phyloP scores from a whole-genome alignment of 2,329 filamentous ascomycete genomes.

The Pseudocercospora cruenta region DNA sequence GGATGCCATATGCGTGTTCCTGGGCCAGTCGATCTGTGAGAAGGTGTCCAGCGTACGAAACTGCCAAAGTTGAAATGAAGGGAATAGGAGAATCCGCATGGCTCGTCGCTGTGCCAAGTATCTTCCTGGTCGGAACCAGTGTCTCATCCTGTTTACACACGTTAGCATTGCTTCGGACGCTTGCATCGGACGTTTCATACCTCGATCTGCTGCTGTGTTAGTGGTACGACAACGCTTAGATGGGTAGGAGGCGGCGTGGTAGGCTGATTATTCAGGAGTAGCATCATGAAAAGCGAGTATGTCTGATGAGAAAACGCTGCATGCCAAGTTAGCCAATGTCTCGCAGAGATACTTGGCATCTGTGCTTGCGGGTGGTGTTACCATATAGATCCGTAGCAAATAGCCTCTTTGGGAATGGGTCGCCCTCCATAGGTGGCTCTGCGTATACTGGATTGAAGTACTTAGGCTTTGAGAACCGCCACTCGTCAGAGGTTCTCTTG shows the following conservation, averaged over 20 bases:
- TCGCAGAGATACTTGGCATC: not conserved
- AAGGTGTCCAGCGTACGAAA: constrained; percentile 14
- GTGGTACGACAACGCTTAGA: constrained; percentile 5
- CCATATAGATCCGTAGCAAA: constrained; percentile 17
- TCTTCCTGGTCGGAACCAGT: constrained; percentile 1
- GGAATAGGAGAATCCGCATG: constrained; percentile 1
- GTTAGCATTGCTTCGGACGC: not conserved
- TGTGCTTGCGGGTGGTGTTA: constrained; percentile 3
- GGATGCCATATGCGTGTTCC: constrained; percentile 9
- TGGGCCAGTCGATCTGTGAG: constrained; percentile 11
- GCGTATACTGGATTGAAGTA: constrained; percentile 10
- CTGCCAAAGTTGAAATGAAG: constrained; percentile 11
- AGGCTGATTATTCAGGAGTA: constrained; percentile 12
- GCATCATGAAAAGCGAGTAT: not conserved
- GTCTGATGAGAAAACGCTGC: constrained; percentile 11
- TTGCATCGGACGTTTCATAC: constrained; percentile 3
- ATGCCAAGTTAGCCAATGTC: not conserved
- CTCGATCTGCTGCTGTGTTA: not conserved
- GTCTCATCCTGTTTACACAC: not conserved
- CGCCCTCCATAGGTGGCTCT: constrained; percentile 3
- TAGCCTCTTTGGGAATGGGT: constrained; percentile 16
- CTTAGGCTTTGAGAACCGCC: constrained; percentile 8
- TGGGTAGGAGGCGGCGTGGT: constrained; percentile 4
- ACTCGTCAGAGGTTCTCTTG: constrained; percentile 5
- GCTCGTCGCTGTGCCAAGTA: constrained; percentile 5